A percentile compares a stretch with the other conserved stretches of the same genome.
Evolutionary conservation across 768 basidiomycete genomes (phyloP).

Genomic region (Candolleomyces eurysporus): DNA sequence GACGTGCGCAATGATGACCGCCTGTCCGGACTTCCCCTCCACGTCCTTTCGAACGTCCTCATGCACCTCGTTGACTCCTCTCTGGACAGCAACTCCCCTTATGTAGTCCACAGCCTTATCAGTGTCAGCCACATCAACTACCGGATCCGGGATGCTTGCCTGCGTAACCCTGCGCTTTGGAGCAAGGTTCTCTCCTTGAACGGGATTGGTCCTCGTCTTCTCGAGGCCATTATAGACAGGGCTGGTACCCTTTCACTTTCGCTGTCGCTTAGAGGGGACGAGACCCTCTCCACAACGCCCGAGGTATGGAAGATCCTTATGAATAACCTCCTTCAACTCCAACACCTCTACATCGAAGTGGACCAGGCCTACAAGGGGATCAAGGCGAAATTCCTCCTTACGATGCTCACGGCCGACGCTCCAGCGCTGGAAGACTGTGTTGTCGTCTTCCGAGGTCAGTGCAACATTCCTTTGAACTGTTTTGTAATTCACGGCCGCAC

Average conservation of each 20-base stretch:
- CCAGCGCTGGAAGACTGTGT: neutral
- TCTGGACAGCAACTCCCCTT: too few relatives aligned
- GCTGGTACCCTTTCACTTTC: neutral
- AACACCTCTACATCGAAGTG: neutral
- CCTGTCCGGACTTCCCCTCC: too few relatives aligned
- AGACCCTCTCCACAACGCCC: neutral
- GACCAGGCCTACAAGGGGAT: neutral
- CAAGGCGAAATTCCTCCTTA: neutral
- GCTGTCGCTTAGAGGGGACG: neutral
- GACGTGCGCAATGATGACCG: too few relatives aligned
- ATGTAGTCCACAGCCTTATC: neutral
- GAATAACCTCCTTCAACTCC: neutral
- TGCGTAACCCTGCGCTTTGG: neutral
- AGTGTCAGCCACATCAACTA: neutral
- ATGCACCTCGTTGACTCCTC: too few relatives aligned
- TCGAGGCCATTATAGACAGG: neutral
- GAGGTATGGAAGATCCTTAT: neutral
- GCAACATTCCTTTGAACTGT: neutral
- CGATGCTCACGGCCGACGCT: neutral
- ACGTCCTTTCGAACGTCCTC: too few relatives aligned
- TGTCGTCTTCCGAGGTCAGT: neutral
- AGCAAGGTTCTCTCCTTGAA: neutral
- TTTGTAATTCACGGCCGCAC: neutral
- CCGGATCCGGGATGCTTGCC: neutral
- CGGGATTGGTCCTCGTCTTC: neutral